Evolutionary conservation across 257 asterid genomes (phyloP), one percentile per base, ranked within the genome.

Genomic region (Forsythia viridissima): DNA sequence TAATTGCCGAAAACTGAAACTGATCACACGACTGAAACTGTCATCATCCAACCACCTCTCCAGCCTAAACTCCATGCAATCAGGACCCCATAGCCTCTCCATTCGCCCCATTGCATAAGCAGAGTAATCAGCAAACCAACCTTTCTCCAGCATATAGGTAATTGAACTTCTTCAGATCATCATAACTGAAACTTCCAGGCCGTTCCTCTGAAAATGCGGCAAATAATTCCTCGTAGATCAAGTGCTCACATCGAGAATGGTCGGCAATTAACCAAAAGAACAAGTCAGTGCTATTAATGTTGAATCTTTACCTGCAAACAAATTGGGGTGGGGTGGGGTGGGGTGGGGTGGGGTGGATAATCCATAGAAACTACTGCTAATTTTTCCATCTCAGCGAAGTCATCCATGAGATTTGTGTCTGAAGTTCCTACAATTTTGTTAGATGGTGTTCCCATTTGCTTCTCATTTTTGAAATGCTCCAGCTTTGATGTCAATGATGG

Each of bases 331-430:
- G 24, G 24, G 24, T 24, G 24, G 24, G 24, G 24, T 24, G 24
- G 24, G 24, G 24, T 24, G 24, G 24, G 0, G 24, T 24, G 24
- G 24, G 24, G 24, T 8, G 7, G 81, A 80, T 75, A 77, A 68
- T 88, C 85, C 16, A 78, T 76, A 68, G 91, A 84, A 71, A 85
- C 90, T 0, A 87, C 73, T 4, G 96, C 97, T 80, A 93, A 76
- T 84, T 89, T 94, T 82, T 94, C 99, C 97, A 94, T 94, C 89
- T 94, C 97, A 46, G 88, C 90, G 79, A 94, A 94, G 83, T 93
- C 99, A 80, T 89, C 97, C 98, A 94, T 91, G 80, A 94, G 88
- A 79, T 85, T 85, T 85, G 91, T 90, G 66, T 91, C 97, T n/a
- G 92, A 80, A 80, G 90, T 74, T 80, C 88, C 94, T 82, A 86